phyloP scores from a whole-genome alignment of 495 filamentous ascomycete species.

The Zalerion maritima region DNA sequence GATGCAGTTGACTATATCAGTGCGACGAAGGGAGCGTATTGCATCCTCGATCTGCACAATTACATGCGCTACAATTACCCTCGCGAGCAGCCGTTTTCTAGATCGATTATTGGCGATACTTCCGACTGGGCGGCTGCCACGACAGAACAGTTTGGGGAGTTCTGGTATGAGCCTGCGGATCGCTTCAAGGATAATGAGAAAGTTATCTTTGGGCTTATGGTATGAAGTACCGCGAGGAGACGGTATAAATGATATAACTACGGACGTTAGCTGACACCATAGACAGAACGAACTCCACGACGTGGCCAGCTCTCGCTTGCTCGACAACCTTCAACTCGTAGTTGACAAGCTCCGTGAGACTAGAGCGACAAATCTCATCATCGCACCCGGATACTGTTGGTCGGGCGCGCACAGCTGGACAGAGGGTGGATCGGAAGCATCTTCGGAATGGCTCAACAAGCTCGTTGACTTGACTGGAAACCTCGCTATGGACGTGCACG shows the following conservation, averaged over 20 bases:
- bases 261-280: conserved; percentile 1
- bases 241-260: not conserved
- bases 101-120: conserved; percentile 35
- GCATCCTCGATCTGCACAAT: conserved; percentile 40
- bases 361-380: conserved; percentile 29
- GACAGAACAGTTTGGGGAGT: conserved; percentile 33
- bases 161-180: conserved; percentile 36
- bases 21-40: conserved; percentile 31
- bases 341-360: conserved; percentile 30
- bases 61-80: conserved; percentile 43
- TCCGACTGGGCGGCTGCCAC: conserved; percentile 28
- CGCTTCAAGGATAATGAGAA: conserved; percentile 34
- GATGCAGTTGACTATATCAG: conserved; percentile 38
- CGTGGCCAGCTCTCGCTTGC: conserved; percentile 29
- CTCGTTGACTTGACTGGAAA: conserved; percentile 33
- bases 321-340: conserved; percentile 36
- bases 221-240: not conserved
- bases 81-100: conserved; percentile 30
- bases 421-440: conserved; percentile 26
- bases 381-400: conserved; percentile 35
- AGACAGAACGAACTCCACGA: conserved; percentile 32
- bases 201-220: conserved; percentile 35
- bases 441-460: conserved; percentile 24
- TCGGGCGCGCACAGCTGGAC: conserved; percentile 35
- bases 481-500: conserved; percentile 37